These are phyloP conservation scores for Zasmidium citrigriseum DNA, from an alignment of 2,329 filamentous ascomycete species.

Conservation along the genomic window DNA sequence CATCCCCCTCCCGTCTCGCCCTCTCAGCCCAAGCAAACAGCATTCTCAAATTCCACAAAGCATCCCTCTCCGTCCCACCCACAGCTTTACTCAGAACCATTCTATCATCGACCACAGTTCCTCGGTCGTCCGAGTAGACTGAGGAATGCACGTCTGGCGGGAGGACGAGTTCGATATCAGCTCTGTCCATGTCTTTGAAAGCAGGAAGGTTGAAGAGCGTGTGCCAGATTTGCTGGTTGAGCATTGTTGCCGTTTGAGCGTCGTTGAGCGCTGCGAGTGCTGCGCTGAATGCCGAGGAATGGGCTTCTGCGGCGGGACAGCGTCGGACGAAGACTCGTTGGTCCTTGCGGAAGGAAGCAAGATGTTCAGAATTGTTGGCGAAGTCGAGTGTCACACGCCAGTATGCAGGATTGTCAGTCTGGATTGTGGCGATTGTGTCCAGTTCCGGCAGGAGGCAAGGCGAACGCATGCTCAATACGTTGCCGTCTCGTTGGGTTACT, in stretches of 20 bases:
- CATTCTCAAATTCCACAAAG: constrained; percentile 62
- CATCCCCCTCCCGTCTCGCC: constrained; percentile 34
- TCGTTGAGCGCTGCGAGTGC: constrained; percentile 74
- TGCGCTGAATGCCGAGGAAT: constrained; percentile 62
- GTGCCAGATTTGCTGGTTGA: constrained; percentile 57
- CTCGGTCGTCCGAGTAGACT: constrained; percentile 53
- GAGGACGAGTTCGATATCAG: constrained; percentile 58
- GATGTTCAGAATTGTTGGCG: constrained; percentile 60
- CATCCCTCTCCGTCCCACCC: constrained; percentile 54
- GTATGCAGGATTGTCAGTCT: constrained; percentile 66
- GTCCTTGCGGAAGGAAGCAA: constrained; percentile 64
- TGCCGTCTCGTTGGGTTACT: constrained; percentile 26
- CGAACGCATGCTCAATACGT: constrained; percentile 42
- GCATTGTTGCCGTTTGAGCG: constrained; percentile 24
- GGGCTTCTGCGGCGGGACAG: constrained; percentile 57
- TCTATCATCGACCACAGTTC: constrained; percentile 69
- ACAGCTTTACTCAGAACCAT: constrained; percentile 58
- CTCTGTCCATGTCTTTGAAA: constrained; percentile 57
- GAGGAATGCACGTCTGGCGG: constrained; percentile 41
- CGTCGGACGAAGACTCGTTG: constrained; percentile 76
- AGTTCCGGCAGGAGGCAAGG: constrained; percentile 67
- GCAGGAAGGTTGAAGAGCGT: constrained; percentile 71
- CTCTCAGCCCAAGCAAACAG: constrained; percentile 68
- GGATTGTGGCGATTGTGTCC: constrained; percentile 62
- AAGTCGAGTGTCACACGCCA: constrained; percentile 85